Conservation (phyloP, 495 filamentous ascomycete species). For the Lasiosphaeris hirsuta region DNA sequence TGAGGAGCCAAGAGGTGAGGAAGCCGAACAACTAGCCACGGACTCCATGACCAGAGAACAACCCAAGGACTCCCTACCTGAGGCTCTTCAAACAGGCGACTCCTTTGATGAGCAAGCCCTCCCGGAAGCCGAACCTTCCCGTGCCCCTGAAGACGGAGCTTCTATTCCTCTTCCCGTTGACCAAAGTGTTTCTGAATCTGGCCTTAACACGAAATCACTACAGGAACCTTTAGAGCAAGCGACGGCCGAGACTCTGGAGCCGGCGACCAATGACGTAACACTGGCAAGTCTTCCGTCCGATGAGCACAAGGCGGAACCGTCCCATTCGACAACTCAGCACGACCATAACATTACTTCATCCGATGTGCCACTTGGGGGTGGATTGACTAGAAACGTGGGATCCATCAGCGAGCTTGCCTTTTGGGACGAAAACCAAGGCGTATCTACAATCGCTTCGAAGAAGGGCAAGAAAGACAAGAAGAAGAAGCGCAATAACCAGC, state of each 20-base stretch:
- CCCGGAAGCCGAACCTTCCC: conserved; percentile 4
- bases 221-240: conserved; percentile 15
- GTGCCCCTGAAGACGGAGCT: conserved; percentile 16
- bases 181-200: conserved; percentile 15
- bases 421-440: not conserved
- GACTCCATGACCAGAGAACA: conserved; percentile 9
- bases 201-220: conserved; percentile 13
- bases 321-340: too few relatives aligned
- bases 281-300: not conserved
- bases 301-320: too few relatives aligned
- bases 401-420: too few relatives aligned
- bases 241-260: conserved; percentile 9
- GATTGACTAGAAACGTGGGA: too few relatives aligned
- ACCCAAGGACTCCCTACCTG: conserved; percentile 13
- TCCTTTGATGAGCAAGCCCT: conserved; percentile 4
- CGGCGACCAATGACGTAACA: not conserved
- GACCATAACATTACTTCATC: too few relatives aligned
- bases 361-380: too few relatives aligned
- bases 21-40: conserved; percentile 11
- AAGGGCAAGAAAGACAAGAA: conserved; percentile 40
- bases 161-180: conserved; percentile 11
- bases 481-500: conserved; percentile 26
- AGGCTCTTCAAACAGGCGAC: conserved; percentile 10
- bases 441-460: conserved; percentile 14
- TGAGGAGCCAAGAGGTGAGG: conserved; percentile 21